phyloP scores from a whole-genome alignment of 2,329 filamentous ascomycete species.

The Blastomyces parvus region DNA sequence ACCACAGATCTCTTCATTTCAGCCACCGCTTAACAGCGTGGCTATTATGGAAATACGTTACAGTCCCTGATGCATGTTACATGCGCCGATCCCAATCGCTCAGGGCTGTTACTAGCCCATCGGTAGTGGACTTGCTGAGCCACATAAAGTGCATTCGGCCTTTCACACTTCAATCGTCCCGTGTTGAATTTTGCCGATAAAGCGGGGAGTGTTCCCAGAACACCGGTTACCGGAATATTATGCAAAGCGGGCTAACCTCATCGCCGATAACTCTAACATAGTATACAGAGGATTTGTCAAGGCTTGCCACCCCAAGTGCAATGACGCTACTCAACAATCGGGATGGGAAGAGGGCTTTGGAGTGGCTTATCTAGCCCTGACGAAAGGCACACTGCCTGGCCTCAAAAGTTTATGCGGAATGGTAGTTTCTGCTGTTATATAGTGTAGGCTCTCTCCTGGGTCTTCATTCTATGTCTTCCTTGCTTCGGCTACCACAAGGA shows the following conservation, averaged over 20 bases:
- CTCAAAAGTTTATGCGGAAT: not conserved
- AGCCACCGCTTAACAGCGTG: not conserved
- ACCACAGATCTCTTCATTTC: not conserved
- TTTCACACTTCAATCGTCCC: not conserved
- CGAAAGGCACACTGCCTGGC: not conserved
- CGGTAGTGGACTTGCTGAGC: not conserved
- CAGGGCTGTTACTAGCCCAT: not conserved
- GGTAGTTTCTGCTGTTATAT: not conserved
- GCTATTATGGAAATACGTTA: not conserved
- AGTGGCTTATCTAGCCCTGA: not conserved
- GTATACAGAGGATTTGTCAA: not conserved
- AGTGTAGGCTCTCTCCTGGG: not conserved
- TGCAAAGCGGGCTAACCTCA: not conserved
- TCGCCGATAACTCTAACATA: not conserved
- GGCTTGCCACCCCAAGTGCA: not conserved
- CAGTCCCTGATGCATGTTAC: not conserved
- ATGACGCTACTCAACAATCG: not conserved
- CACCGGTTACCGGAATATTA: not conserved
- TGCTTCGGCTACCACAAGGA: not conserved
- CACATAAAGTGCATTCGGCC: not conserved
- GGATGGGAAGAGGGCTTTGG: not conserved
- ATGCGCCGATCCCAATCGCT: not conserved
- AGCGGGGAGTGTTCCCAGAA: not conserved
- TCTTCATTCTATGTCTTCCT: not conserved
- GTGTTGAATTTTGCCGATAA: not conserved